Evolutionary conservation across 129 eudicot genomes (phyloP).

Genomic region (Arctium lappa): DNA sequence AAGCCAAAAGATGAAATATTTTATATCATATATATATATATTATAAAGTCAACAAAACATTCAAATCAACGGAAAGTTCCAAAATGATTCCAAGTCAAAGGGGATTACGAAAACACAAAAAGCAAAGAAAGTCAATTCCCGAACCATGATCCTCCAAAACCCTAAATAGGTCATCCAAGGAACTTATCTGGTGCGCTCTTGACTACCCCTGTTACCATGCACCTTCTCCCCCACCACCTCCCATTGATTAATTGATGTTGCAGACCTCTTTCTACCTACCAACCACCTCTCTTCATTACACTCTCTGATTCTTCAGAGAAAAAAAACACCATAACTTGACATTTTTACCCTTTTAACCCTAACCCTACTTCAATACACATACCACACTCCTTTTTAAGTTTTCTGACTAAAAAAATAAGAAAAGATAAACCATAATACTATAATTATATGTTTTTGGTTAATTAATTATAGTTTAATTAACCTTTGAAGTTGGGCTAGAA

Average conservation of each 20-base stretch:
- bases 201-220: constrained; percentile 61
- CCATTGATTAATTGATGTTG: constrained; percentile 22
- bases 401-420: neutral
- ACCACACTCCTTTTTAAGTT: constrained; percentile 17
- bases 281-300: constrained; percentile 35
- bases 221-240: constrained; percentile 40
- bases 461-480: constrained; percentile 22
- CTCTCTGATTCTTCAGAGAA: constrained; percentile 23
- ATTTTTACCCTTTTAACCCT: constrained; percentile 35
- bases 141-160: constrained; percentile 71
- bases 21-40: neutral
- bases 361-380: constrained; percentile 25
- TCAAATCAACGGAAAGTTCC: constrained; percentile 2
- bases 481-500: constrained; percentile 26
- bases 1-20: neutral
- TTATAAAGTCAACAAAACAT: constrained; percentile 15
- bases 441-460: neutral
- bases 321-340: constrained; percentile 31
- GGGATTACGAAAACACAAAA: constrained; percentile 23
- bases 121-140: constrained; percentile 94
- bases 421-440: neutral
- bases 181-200: constrained; percentile 88
- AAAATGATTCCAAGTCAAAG: neutral
- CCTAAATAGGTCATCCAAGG: constrained; percentile 31
- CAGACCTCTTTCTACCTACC: constrained; percentile 32